Percentiles rank a stretch among this genome's conserved stretches.
Conservation (phyloP, 106 monocot genomes). For the Amphibolis antarctica region DNA sequence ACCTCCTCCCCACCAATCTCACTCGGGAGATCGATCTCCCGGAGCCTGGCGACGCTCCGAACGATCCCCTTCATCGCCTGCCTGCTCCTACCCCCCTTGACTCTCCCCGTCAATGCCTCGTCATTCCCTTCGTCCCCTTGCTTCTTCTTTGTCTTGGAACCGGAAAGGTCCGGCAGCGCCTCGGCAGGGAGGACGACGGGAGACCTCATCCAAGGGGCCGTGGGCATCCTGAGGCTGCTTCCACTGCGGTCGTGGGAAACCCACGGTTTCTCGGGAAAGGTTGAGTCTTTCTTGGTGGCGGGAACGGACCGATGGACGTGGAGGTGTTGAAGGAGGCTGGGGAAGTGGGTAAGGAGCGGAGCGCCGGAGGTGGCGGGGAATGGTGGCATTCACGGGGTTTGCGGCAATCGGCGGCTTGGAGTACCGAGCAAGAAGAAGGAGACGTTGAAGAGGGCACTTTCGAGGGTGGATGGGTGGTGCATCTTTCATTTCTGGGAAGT, state of each 20-base stretch:
- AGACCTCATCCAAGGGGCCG: slow-evolving; percentile 62
- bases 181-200: slow-evolving; percentile 36
- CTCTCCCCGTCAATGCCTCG: slow-evolving; percentile 29
- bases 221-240: slow-evolving; percentile 32
- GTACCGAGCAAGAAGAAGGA: no score
- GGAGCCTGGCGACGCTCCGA: slow-evolving; percentile 35
- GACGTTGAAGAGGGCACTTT: no score
- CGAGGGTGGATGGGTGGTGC: no score
- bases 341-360: no score
- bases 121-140: not conserved
- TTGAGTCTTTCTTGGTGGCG: slow-evolving; percentile 11
- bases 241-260: not conserved
- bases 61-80: slow-evolving; percentile 46
- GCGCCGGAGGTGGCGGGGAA: no score
- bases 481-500: no score
- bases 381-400: no score
- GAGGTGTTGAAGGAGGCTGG: not conserved
- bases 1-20: slow-evolving; percentile 1
- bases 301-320: slow-evolving; percentile 22
- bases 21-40: not conserved
- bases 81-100: slow-evolving; percentile 49
- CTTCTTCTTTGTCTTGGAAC: slow-evolving; percentile 5
- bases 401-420: no score
- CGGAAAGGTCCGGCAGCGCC: slow-evolving; percentile 23
- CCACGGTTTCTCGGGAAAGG: slow-evolving; percentile 20